Evolutionary conservation across 192 early-diverging fungal species (phyloP).

Genomic region (Dissophora globulifera): DNA sequence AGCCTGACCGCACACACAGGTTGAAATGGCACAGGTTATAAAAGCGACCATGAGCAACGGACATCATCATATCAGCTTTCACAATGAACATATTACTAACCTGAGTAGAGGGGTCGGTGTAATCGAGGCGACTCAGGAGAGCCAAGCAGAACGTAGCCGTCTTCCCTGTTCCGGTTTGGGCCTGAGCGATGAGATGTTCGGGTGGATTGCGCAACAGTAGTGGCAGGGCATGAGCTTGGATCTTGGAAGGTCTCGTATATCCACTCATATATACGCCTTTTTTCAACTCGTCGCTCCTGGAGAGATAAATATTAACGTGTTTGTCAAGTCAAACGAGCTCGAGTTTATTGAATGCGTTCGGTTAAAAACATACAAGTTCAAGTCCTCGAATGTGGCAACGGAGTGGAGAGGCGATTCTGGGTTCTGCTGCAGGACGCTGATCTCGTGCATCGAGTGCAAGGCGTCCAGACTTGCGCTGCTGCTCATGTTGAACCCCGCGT

Average conservation of each 20-base stretch:
- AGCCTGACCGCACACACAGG: conserved; percentile 64
- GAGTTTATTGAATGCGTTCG: too few species aligned
- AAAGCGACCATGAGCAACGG: too few species aligned
- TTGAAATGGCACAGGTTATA: too few species aligned
- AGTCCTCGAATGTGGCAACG: conserved; percentile 76
- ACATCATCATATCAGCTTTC: too few species aligned
- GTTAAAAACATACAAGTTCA: conserved; percentile 64
- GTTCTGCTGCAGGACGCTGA: conserved; percentile 63
- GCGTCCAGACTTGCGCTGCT: not conserved
- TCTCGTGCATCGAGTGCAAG: not conserved
- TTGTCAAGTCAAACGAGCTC: too few species aligned
- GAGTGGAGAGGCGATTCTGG: conserved; percentile 77
- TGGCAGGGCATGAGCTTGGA: conserved; percentile 93
- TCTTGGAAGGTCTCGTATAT: conserved; percentile 91
- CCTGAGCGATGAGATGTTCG: conserved; percentile 60
- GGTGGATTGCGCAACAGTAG: conserved; percentile 85
- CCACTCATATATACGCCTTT: conserved; percentile 92
- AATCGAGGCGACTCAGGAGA: conserved; percentile 31
- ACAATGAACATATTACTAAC: conserved; percentile 24
- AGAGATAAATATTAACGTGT: too few species aligned
- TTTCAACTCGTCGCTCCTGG: conserved; percentile 69
- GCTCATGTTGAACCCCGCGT: not conserved
- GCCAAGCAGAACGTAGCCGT: conserved; percentile 59
- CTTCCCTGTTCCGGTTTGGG: conserved; percentile 56
- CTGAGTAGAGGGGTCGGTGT: conserved; percentile 67